Evolutionary conservation across 2,329 filamentous ascomycete species (phyloP).

Genomic region (Talaromyces albobiverticillius): DNA sequence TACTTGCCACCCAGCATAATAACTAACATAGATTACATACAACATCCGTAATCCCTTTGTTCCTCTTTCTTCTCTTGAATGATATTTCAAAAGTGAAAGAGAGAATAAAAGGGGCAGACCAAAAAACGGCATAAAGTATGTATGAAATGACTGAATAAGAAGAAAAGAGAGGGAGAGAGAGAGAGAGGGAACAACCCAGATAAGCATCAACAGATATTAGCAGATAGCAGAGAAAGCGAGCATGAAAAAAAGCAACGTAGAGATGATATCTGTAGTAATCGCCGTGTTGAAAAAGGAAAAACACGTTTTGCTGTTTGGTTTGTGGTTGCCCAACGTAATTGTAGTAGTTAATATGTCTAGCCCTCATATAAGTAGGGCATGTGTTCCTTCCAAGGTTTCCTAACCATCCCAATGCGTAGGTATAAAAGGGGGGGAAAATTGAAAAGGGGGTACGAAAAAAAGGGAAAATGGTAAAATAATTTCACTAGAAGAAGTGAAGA

Average conservation of each 20-base stretch:
- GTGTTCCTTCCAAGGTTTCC: too few relatives aligned
- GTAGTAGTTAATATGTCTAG: not conserved
- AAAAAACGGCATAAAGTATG: too few relatives aligned
- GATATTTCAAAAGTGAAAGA: not conserved
- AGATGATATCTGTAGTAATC: not conserved
- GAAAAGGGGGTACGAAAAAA: too few relatives aligned
- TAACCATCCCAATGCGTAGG: not conserved
- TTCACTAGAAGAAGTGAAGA: not conserved
- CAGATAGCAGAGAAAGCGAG: not conserved
- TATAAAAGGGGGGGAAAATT: too few relatives aligned
- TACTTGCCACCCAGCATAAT: not conserved
- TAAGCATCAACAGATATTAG: not conserved
- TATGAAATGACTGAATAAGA: too few relatives aligned
- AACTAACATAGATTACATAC: slow-evolving; percentile 3
- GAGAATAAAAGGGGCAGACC: not conserved
- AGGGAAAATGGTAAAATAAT: not conserved
- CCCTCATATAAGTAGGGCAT: not conserved
- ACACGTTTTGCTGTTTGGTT: not conserved
- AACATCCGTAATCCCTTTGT: not conserved
- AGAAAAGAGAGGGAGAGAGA: too few relatives aligned
- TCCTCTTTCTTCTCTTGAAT: not conserved
- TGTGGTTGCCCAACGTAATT: slow-evolving; percentile 8
- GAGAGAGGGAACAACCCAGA: too few relatives aligned
- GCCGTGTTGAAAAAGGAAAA: not conserved
- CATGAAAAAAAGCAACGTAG: not conserved